A percentile compares a stretch with the other conserved stretches of the same genome.
phyloP scores from a whole-genome alignment of 805 yeast genomes.

The Starmerella etchellsii region DNA sequence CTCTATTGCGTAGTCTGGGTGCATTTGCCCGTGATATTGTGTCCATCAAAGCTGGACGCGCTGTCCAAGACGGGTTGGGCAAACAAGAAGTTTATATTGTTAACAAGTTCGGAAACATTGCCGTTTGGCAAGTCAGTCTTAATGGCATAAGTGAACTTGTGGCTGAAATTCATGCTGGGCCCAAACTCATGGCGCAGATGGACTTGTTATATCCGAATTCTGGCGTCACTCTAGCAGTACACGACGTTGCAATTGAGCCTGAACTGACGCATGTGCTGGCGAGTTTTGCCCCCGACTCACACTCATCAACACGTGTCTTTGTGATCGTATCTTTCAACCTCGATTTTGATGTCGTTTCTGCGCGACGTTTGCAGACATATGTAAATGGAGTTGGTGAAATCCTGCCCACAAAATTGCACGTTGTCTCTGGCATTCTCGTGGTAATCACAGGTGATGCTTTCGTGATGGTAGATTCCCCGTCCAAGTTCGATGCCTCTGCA shows the following conservation, averaged over 20 bases:
- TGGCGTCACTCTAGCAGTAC: conserved; percentile 37
- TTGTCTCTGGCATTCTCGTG: conserved; percentile 49
- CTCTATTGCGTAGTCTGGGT: conserved; percentile 8
- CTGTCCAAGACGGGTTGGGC: conserved; percentile 23
- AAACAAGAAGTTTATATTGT: conserved; percentile 33
- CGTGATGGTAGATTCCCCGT: conserved; percentile 49
- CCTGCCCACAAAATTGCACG: conserved; percentile 30
- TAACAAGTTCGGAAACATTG: conserved; percentile 35
- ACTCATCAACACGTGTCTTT: conserved; percentile 38
- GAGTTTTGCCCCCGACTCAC: conserved; percentile 30
- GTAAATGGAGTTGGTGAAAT: conserved; percentile 19
- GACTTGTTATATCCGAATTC: conserved; percentile 42
- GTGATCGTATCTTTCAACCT: conserved; percentile 39
- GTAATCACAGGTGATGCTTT: conserved; percentile 48
- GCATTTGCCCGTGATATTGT: conserved; percentile 34
- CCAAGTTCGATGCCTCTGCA: background rate
- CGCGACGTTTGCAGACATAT: conserved; percentile 50
- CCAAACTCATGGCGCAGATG: conserved; percentile 31
- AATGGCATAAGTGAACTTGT: conserved; percentile 31
- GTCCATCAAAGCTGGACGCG: conserved; percentile 41
- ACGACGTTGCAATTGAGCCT: conserved; percentile 46
- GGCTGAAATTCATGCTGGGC: conserved; percentile 29
- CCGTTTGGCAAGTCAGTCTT: conserved; percentile 38
- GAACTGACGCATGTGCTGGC: conserved; percentile 40
- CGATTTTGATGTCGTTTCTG: conserved; percentile 40